Evolutionary conservation across 768 basidiomycete species (phyloP).

Genomic region (Calocera viscosa): DNA sequence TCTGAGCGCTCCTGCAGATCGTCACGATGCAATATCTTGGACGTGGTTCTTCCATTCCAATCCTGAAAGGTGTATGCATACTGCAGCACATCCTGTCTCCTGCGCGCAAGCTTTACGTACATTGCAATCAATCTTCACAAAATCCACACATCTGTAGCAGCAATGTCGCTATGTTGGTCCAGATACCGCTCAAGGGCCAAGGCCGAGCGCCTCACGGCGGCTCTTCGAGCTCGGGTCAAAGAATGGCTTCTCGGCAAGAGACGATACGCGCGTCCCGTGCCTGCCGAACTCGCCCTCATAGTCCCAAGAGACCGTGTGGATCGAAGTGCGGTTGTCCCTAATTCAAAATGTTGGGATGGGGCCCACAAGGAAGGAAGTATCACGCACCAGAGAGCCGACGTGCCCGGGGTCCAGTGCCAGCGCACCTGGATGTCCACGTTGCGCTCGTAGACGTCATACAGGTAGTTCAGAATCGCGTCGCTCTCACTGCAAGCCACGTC

Average conservation of each 20-base stretch:
- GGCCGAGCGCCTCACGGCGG: constrained; percentile 16
- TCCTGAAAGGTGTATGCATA: too few relatives aligned
- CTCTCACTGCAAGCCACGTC: constrained; percentile 10
- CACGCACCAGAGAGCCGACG: constrained; percentile 20
- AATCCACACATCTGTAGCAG: background rate
- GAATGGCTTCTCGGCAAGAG: constrained; percentile 23
- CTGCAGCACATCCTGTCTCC: too few relatives aligned
- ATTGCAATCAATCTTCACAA: background rate
- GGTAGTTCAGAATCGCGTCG: constrained; percentile 16
- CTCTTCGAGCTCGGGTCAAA: constrained; percentile 20
- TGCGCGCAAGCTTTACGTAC: too few relatives aligned
- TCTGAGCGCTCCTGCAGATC: too few relatives aligned
- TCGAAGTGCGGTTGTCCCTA: constrained; percentile 11
- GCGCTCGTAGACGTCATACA: constrained; percentile 19
- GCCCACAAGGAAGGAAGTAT: background rate
- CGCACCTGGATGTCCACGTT: constrained; percentile 23
- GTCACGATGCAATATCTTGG: too few relatives aligned
- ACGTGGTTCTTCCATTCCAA: too few relatives aligned
- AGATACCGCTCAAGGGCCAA: background rate
- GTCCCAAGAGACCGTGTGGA: constrained; percentile 20
- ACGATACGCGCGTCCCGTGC: constrained; percentile 21
- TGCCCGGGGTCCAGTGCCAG: constrained; percentile 25
- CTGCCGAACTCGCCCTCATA: constrained; percentile 17
- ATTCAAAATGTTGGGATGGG: background rate
- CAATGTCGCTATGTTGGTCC: background rate